phyloP scores from a whole-genome alignment of 2,329 filamentous ascomycete genomes.

The Geosmithia flava region DNA sequence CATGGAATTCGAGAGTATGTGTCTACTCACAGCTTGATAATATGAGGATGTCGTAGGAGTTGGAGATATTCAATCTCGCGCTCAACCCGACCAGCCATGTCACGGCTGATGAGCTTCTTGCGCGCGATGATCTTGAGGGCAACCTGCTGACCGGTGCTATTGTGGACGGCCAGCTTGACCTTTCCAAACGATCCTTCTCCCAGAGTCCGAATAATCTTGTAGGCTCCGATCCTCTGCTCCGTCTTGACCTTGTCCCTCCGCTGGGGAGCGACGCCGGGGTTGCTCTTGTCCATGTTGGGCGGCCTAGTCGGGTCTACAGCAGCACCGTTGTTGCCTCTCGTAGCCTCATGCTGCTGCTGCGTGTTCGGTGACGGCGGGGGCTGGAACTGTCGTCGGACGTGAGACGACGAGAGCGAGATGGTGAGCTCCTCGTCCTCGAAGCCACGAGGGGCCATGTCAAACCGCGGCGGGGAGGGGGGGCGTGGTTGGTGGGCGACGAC shows the following conservation, averaged over 20 bases:
- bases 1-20: no score
- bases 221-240: conserved; percentile 81
- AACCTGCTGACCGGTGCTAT: conserved; percentile 86
- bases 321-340: not conserved
- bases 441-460: conserved; percentile 36
- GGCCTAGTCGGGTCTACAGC: conserved; percentile 6
- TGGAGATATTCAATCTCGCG: conserved; percentile 97
- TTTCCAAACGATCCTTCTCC: conserved; percentile 98
- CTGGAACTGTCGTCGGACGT: conserved; percentile 40
- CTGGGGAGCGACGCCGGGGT: conserved; percentile 9
- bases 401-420: conserved; percentile 57
- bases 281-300: conserved; percentile 20
- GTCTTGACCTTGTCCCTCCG: conserved; percentile 40
- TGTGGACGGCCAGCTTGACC: conserved; percentile 91
- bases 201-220: conserved; percentile 79
- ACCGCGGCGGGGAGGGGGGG: not conserved
- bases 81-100: conserved; percentile 97
- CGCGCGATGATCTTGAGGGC: conserved; percentile 96
- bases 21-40: conserved; percentile 77
- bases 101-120: conserved; percentile 89
- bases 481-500: not conserved
- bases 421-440: conserved; percentile 77
- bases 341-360: conserved; percentile 8
- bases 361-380: conserved; percentile 11
- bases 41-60: conserved; percentile 88